phyloP scores from a whole-genome alignment of 1,284 basidiomycete species.

The Puccinia brachypodii region DNA sequence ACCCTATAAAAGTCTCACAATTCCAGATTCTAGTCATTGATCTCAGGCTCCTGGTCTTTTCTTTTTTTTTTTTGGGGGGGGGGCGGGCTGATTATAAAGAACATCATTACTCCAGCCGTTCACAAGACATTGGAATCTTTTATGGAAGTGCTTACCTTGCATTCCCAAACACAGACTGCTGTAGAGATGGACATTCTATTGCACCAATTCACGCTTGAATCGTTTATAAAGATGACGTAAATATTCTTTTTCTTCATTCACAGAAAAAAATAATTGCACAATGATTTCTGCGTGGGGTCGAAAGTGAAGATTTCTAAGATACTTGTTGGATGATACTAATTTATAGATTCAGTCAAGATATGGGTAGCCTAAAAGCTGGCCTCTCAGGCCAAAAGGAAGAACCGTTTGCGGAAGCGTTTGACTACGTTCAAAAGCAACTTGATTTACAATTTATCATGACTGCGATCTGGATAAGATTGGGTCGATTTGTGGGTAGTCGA shows the following conservation, averaged over 20 bases:
- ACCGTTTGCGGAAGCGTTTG: constrained; percentile 44
- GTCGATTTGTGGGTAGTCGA: constrained; percentile 29
- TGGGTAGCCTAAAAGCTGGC: constrained; percentile 25
- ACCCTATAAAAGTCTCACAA: too few relatives aligned
- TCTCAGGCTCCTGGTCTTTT: not conserved
- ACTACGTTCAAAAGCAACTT: constrained; percentile 48
- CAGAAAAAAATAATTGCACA: too few relatives aligned
- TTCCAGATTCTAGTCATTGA: not conserved
- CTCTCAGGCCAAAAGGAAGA: constrained; percentile 21
- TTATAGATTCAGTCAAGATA: constrained; percentile 39
- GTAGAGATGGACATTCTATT: constrained; percentile 42
- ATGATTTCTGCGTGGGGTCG: too few relatives aligned
- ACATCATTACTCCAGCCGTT: constrained; percentile 40
- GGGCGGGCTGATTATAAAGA: constrained; percentile 9
- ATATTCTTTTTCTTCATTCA: constrained; percentile 4
- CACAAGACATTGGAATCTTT: constrained; percentile 43
- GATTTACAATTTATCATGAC: constrained; percentile 45
- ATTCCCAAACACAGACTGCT: constrained; percentile 22
- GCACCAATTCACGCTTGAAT: constrained; percentile 43
- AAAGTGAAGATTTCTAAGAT: too few relatives aligned
- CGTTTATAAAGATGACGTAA: constrained; percentile 48
- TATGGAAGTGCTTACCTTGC: constrained; percentile 29
- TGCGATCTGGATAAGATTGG: constrained; percentile 18
- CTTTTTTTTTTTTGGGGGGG: not conserved
- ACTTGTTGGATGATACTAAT: too few relatives aligned